Evolutionary conservation across 352 stramenopile species (phyloP).

Genomic region (Pythium sp.): DNA sequence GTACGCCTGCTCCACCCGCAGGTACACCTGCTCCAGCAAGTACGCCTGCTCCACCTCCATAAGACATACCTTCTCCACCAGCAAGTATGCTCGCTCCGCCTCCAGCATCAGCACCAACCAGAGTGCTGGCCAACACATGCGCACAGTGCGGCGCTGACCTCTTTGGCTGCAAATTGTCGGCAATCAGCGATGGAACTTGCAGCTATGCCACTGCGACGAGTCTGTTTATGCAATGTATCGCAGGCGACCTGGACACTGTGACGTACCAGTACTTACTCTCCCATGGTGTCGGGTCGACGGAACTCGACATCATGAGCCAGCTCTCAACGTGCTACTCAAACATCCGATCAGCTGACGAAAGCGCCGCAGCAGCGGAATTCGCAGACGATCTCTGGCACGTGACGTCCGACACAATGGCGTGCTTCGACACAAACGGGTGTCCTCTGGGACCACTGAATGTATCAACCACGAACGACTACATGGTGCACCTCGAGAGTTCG

Average conservation of each 20-base stretch:
- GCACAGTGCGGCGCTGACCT: conserved; percentile 7
- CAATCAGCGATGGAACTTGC: conserved; percentile 11
- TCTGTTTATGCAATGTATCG: conserved; percentile 5
- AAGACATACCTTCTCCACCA: background rate
- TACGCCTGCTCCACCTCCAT: too few relatives aligned
- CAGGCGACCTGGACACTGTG: background rate
- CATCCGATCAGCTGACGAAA: background rate
- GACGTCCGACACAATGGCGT: conserved; percentile 17
- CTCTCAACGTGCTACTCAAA: background rate
- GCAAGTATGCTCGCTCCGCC: background rate
- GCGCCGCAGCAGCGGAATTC: background rate
- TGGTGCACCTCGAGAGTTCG: conserved; percentile 17
- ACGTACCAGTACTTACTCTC: background rate
- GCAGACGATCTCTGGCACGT: conserved; percentile 23
- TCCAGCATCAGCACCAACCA: background rate
- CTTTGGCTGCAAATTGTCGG: conserved; percentile 5
- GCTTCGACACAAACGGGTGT: conserved; percentile 21
- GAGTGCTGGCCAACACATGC: conserved; percentile 9
- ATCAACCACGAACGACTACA: conserved; percentile 8
- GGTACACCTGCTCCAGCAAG: too few relatives aligned
- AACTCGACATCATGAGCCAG: background rate
- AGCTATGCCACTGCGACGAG: conserved; percentile 8
- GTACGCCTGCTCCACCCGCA: background rate
- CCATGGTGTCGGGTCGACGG: background rate
- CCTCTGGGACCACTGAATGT: conserved; percentile 22